phyloP scores from a whole-genome alignment of 768 basidiomycete genomes.

The Rhodosporidiobolus odoratus region DNA sequence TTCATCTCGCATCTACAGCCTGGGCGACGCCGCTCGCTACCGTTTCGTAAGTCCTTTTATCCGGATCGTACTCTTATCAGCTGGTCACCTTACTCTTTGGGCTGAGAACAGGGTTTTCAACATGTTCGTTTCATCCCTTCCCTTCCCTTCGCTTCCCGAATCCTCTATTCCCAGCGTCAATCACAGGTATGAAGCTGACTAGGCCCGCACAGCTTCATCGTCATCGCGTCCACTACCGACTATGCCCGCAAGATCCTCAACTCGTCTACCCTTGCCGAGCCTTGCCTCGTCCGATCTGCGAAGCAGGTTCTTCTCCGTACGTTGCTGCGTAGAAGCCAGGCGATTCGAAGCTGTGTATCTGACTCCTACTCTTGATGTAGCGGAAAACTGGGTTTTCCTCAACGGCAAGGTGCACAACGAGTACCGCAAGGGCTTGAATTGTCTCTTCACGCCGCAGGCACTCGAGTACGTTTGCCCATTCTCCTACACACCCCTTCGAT shows the following conservation, averaged over 20 bases:
- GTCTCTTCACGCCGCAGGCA: constrained; percentile 88
- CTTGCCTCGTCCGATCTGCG: constrained; percentile 86
- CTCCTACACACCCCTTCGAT: background rate
- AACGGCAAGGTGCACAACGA: constrained; percentile 89
- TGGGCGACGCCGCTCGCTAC: constrained; percentile 87
- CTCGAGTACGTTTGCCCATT: constrained; percentile 60
- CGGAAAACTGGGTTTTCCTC: constrained; percentile 69
- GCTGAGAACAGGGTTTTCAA: constrained; percentile 67
- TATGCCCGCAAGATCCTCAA: constrained; percentile 92
- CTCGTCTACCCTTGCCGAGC: constrained; percentile 85
- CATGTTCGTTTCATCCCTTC: constrained; percentile 57
- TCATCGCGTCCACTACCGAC: constrained; percentile 92
- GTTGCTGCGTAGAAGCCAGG: too few species aligned
- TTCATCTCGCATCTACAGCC: constrained; percentile 51
- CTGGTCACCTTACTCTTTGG: background rate
- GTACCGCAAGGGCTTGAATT: constrained; percentile 83
- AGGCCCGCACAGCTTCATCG: constrained; percentile 80
- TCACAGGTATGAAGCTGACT: too few species aligned
- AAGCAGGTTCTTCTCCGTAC: constrained; percentile 68
- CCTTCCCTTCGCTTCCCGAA: background rate
- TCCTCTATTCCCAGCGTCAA: background rate
- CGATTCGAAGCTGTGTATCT: background rate
- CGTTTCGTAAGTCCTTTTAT: constrained; percentile 53
- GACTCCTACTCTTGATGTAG: too few species aligned
- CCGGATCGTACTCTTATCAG: too few species aligned